Conservation (phyloP, 2,329 filamentous ascomycete genomes). For the Aspergillus awamori region DNA sequence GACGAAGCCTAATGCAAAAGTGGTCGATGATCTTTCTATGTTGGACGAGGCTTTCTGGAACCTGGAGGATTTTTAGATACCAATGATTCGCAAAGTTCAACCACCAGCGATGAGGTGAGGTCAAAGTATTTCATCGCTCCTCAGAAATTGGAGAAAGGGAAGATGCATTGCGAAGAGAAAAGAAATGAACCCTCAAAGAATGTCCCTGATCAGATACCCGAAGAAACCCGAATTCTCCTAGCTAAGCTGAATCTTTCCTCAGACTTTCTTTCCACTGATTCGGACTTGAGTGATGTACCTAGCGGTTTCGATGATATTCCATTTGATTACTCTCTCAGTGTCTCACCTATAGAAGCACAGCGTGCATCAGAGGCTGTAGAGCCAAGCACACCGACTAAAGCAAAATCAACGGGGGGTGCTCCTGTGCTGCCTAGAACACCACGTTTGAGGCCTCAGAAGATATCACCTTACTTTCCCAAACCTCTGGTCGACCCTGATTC, state of each 20-base stretch:
- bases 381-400: constrained; percentile 16
- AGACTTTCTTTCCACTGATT: constrained; percentile 37
- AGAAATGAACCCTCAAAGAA: not conserved
- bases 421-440: constrained; percentile 16
- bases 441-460: constrained; percentile 31
- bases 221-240: constrained; percentile 20
- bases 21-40: not conserved
- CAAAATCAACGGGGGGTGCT: constrained; percentile 4
- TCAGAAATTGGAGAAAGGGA: not conserved
- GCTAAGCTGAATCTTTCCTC: constrained; percentile 17
- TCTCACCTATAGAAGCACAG: not conserved
- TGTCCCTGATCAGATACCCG: constrained; percentile 9
- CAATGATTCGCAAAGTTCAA: constrained; percentile 44
- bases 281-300: constrained; percentile 39
- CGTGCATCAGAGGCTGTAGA: not conserved
- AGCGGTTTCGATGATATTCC: constrained; percentile 29
- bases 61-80: constrained; percentile 41
- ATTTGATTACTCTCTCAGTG: not conserved
- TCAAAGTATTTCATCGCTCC: constrained; percentile 36
- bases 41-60: constrained; percentile 21
- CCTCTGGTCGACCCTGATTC: constrained; percentile 42
- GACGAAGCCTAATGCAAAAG: not conserved
- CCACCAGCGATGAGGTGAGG: constrained; percentile 43
- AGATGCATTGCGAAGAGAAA: not conserved
- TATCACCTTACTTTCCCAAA: constrained; percentile 49